A percentile compares a stretch with the other conserved stretches of the same genome.
These are phyloP conservation scores for Daldinia concentrica DNA, from an alignment of 495 filamentous ascomycete species.

Conservation along the genomic window DNA sequence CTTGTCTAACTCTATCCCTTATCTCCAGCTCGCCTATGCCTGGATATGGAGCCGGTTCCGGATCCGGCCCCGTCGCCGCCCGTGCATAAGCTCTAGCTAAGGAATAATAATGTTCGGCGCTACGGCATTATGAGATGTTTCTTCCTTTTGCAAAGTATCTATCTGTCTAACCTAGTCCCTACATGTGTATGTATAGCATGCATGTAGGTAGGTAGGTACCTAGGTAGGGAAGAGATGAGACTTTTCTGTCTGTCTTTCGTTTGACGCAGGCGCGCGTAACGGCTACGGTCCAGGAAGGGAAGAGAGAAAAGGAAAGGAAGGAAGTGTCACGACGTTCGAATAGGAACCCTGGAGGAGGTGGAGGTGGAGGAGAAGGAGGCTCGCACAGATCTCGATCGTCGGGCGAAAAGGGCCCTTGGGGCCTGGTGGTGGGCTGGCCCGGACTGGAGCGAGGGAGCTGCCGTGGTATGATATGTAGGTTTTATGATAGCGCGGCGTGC, in stretches of 20 bases:
- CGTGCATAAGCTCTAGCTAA: not conserved
- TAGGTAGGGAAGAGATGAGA: not conserved
- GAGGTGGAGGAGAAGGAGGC: too few relatives aligned
- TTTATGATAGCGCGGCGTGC: not conserved
- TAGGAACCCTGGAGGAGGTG: conserved; percentile 5
- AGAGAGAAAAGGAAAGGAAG: not conserved
- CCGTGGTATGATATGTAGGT: conserved; percentile 12
- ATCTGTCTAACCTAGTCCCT: not conserved
- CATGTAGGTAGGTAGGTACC: not conserved
- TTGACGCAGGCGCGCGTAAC: conserved; percentile 15
- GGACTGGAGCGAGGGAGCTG: not conserved
- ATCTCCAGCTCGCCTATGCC: not conserved
- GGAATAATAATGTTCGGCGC: not conserved
- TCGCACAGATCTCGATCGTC: conserved; percentile 41
- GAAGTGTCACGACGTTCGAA: not conserved
- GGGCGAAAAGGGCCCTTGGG: conserved; percentile 7
- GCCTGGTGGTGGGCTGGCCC: too few relatives aligned
- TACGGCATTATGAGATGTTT: not conserved
- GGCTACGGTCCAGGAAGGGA: not conserved
- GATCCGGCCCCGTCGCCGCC: not conserved
- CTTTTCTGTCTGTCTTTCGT: not conserved
- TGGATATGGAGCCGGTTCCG: not conserved
- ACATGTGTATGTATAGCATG: not conserved
- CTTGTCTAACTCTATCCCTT: not conserved
- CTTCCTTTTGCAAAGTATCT: too few relatives aligned